Evolutionary conservation across 129 eudicot species (phyloP).

Genomic region (Flaveria trinervia): DNA sequence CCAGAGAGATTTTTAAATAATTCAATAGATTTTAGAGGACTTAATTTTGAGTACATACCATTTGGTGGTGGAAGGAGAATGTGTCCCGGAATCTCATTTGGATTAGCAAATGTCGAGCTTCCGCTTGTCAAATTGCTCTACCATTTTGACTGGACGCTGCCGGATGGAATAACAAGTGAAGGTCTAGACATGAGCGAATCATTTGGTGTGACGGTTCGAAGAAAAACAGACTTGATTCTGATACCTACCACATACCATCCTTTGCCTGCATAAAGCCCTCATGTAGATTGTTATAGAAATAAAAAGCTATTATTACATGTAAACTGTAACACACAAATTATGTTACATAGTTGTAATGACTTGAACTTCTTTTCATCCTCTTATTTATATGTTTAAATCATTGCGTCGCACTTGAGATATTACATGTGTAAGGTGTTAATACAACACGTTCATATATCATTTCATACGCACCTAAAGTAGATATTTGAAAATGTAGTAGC

Average conservation of each 20-base stretch:
- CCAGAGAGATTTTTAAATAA: constrained; percentile 48
- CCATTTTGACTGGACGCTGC: constrained; percentile 61
- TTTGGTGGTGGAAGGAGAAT: constrained; percentile 58
- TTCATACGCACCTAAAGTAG: no score
- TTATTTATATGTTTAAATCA: no score
- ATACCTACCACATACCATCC: constrained; percentile 40
- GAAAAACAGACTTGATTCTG: constrained; percentile 35
- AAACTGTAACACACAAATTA: neutral
- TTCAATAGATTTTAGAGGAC: constrained; percentile 42
- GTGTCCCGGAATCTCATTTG: constrained; percentile 48
- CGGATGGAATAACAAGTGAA: constrained; percentile 34
- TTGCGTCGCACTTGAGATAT: no score
- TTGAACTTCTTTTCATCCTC: no score
- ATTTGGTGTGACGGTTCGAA: constrained; percentile 38
- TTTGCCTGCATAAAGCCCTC: constrained; percentile 16
- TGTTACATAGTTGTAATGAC: neutral
- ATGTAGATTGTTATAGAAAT: neutral
- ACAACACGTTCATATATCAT: no score
- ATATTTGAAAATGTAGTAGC: no score
- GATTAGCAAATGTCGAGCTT: constrained; percentile 41
- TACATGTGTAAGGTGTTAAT: no score
- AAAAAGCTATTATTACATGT: neutral
- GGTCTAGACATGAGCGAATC: constrained; percentile 49
- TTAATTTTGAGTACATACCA: constrained; percentile 43
- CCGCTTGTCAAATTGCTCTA: constrained; percentile 38